These are phyloP conservation scores for Phytophthora europaea DNA, from an alignment of 352 stramenopile species.

Conservation along the genomic window DNA sequence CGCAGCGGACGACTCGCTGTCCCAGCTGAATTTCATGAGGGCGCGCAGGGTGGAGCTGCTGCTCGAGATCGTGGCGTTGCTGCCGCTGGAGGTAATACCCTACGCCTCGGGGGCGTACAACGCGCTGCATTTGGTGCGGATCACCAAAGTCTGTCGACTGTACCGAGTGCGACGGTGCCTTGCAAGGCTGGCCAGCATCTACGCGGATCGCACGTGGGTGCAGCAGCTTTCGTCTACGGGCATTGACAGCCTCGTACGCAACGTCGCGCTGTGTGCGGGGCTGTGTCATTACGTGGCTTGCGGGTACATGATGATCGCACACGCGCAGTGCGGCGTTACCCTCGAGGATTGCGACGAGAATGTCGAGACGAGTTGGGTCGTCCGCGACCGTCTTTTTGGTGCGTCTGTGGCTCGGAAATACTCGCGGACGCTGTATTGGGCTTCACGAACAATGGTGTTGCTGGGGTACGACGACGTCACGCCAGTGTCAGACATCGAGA, in stretches of 20 bases:
- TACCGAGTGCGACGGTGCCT: conserved; percentile 56
- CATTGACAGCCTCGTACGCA: conserved; percentile 58
- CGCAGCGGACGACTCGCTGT: conserved; percentile 6
- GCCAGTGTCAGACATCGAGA: conserved; percentile 65
- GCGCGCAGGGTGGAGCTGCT: conserved; percentile 50
- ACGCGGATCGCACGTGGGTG: conserved; percentile 55
- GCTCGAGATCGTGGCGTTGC: conserved; percentile 59
- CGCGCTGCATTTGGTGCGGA: conserved; percentile 61
- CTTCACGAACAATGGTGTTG: conserved; percentile 63
- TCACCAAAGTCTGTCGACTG: conserved; percentile 72
- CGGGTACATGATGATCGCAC: conserved; percentile 77
- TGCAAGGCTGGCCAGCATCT: conserved; percentile 55
- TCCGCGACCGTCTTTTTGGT: conserved; percentile 60
- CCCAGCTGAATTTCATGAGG: neutral
- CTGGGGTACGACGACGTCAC: conserved; percentile 76
- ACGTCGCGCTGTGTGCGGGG: conserved; percentile 44
- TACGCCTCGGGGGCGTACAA: conserved; percentile 55
- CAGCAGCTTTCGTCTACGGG: conserved; percentile 69
- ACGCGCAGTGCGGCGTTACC: conserved; percentile 62
- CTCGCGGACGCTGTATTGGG: conserved; percentile 67
- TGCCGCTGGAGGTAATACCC: conserved; percentile 65
- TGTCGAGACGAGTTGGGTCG: conserved; percentile 68
- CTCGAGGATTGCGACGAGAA: conserved; percentile 55
- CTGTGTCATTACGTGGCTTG: conserved; percentile 71
- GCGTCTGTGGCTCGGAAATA: conserved; percentile 61